Base-by-base conservation (phyloP, 306 rosid genomes). In the Prunus fruticosa region DNA sequence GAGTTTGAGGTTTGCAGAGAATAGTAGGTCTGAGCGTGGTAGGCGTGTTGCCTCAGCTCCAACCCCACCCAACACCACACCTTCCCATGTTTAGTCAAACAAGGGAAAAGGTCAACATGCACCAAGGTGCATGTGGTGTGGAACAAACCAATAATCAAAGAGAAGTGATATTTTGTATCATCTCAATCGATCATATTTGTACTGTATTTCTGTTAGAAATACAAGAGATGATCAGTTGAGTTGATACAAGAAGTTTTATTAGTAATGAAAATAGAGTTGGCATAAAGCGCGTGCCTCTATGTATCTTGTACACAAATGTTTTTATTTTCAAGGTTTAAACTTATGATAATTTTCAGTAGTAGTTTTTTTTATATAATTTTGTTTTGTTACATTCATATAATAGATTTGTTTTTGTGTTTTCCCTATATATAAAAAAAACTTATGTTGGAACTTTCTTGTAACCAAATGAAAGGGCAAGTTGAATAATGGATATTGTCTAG, bases 1-100 rank as follows among this genome's bases (percentile, higher is more conserved):
- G 6, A 91, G 98, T 74, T 82, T 94, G n/a, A 91, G 76, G 87
- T 92, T 92, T 58, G 98, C 97, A 2, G 92, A 94, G 87, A 92
- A 94, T 67, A 89, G 95, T 71, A 85, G 84, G 4, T 92, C 96
- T 4, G 98, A 94, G 85, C 88, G 97, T 47, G 98, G 98, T 18
- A 84, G 66, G 74, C 90, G 94, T 25, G 86, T 94, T 0, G 85
- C 53, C 10, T 87, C 97, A 2, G 96, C 87, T 4, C 81, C 87
- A 1, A 91, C 98, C 1, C 97, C 98, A 0, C 91, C 96, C 3
- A 82, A 82, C 12, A 38, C 87, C 16, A 91, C 96, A 71, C 98
- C 98, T 10, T 25, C 77, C 8, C 85, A 86, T 73, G 89, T 78
- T 46, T 87, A 83, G 76, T 22, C 11, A 27, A 57, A 16, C 57